A percentile compares a stretch with the other conserved stretches of the same genome.
phyloP scores from a whole-genome alignment of 306 rosid genomes.

The Heteromeles arbutifolia region DNA sequence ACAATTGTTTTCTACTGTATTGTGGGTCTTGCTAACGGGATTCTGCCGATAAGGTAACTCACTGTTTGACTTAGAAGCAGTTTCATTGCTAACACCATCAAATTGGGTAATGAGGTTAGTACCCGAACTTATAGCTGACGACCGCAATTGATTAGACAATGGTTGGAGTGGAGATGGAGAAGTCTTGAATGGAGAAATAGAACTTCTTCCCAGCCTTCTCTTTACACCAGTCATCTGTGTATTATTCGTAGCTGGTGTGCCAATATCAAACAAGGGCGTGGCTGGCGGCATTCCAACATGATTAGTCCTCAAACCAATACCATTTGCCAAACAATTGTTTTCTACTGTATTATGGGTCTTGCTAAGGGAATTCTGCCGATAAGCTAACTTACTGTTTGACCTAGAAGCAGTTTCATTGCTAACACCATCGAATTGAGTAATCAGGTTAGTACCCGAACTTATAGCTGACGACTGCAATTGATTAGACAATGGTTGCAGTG shows the following conservation, averaged over 20 bases:
- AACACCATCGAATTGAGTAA: constrained; percentile 58
- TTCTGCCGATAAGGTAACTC: constrained; percentile 32
- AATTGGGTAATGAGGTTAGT: constrained; percentile 60
- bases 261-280: constrained; percentile 47
- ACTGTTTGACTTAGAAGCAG: constrained; percentile 17
- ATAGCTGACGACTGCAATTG: constrained; percentile 31
- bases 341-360: constrained; percentile 8
- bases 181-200: constrained; percentile 55
- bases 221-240: constrained; percentile 31
- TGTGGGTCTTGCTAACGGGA: constrained; percentile 9
- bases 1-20: constrained; percentile 18
- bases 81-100: constrained; percentile 53
- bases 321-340: constrained; percentile 26
- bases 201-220: constrained; percentile 50
- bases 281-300: constrained; percentile 27
- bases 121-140: constrained; percentile 40
- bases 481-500: constrained; percentile 32
- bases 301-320: constrained; percentile 28
- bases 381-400: constrained; percentile 25
- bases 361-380: constrained; percentile 26
- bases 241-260: constrained; percentile 19
- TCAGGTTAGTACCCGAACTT: constrained; percentile 56
- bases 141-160: constrained; percentile 25
- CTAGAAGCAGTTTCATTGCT: constrained; percentile 29
- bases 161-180: constrained; percentile 43